These are phyloP conservation scores for Ananas comosus DNA, from an alignment of 176 grass and related monocot species.

Conservation along the genomic window DNA sequence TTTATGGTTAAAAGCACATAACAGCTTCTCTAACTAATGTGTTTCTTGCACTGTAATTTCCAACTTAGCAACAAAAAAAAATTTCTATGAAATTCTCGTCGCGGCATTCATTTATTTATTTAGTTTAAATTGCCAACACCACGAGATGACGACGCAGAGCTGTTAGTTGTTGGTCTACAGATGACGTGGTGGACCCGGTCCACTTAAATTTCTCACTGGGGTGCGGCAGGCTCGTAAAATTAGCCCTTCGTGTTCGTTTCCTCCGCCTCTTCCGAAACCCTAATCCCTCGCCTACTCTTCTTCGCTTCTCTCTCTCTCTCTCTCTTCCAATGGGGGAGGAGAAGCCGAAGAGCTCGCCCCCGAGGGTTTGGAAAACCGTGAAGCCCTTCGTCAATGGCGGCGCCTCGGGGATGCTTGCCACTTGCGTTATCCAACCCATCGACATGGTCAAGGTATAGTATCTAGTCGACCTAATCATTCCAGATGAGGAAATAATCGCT, in stretches of 20 bases:
- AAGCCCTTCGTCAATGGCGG: conserved; percentile 91
- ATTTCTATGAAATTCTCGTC: too few species aligned
- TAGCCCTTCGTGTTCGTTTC: not conserved
- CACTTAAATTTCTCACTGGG: too few species aligned
- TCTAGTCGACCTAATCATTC: not conserved
- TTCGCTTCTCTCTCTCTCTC: not conserved
- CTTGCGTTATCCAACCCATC: conserved; percentile 95
- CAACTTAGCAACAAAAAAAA: too few species aligned
- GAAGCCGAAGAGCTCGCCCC: not conserved
- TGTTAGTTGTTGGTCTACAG: too few species aligned
- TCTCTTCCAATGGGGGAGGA: not conserved
- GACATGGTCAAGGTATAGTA: conserved; percentile 86
- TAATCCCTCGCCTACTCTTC: not conserved
- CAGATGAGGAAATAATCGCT: not conserved
- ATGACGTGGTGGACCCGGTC: too few species aligned
- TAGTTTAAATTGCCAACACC: too few species aligned
- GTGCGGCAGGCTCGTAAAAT: not conserved
- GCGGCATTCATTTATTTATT: too few species aligned
- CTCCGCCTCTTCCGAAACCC: not conserved
- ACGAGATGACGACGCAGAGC: too few species aligned
- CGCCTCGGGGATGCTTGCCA: conserved; percentile 79
- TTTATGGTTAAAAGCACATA: too few species aligned
- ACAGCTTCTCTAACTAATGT: too few species aligned
- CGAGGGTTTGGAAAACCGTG: conserved; percentile 54
- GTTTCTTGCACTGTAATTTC: too few species aligned